Conservation (phyloP, 441 rosid genomes). For the Flueggea neowawraea region DNA sequence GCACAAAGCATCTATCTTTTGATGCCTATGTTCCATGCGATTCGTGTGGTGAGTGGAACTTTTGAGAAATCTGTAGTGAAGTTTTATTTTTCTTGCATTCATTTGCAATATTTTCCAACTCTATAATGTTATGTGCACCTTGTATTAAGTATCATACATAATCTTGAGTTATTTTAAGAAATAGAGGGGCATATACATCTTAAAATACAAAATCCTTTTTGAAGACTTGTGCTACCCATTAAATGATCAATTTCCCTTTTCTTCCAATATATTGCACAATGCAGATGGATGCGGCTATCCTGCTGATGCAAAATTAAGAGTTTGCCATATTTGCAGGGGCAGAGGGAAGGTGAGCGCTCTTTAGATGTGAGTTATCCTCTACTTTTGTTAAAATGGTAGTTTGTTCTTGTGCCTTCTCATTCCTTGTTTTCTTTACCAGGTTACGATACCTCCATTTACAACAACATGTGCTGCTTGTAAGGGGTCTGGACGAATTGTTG, state of each 20-base stretch:
- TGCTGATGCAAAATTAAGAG: conserved; percentile 45
- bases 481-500: conserved; percentile 63
- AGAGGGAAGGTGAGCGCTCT: conserved; percentile 63
- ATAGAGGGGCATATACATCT: too few species aligned
- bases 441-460: conserved; percentile 91
- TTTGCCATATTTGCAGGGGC: conserved; percentile 84
- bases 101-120: too few species aligned
- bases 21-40: conserved; percentile 80
- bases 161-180: too few species aligned
- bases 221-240: too few species aligned
- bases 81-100: too few species aligned
- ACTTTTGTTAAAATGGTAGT: too few species aligned
- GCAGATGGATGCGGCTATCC: conserved; percentile 87
- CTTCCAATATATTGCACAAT: conserved; percentile 13
- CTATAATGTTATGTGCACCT: too few species aligned
- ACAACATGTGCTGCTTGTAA: conserved; percentile 71
- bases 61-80: conserved; percentile 3
- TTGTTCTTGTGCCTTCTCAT: too few species aligned
- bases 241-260: conserved; percentile 3
- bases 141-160: too few species aligned
- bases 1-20: conserved; percentile 69
- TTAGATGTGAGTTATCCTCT: not conserved
- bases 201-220: too few species aligned
- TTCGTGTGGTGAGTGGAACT: conserved; percentile 65
- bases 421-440: conserved; percentile 33